Base-by-base conservation (phyloP, 2,329 filamentous ascomycete species). In the Cladosporium cucumerinum region DNA sequence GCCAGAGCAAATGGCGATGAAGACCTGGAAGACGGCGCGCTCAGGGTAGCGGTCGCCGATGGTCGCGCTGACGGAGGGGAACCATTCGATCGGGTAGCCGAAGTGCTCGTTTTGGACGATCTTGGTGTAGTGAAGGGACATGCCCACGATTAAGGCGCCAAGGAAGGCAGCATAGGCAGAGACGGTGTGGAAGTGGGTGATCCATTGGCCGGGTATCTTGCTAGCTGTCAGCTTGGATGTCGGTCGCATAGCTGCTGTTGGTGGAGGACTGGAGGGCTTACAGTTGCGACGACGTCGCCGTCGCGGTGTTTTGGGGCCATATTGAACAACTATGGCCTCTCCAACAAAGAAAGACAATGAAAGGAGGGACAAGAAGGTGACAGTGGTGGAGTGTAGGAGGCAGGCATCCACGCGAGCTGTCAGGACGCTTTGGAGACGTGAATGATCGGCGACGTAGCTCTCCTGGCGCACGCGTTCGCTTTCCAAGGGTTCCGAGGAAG, bases 31-130 rank as follows among this genome's bases (percentile, higher is more conserved):
- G 73, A 98, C 90, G 18, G 95, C 96, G 66, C 95, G 89, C 80
- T 99, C 95, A 61, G 95, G 95, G 74, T 97, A 98, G 70, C 93
- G 88, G 78, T 99, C 95, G 76, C 95, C 95, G 80, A 99, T 99
- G 39, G 95, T 98, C 48, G 95, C 89, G 65, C 69, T 72, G 54
- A 78, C 76, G 30, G 76, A 78, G 26, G 76, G 76, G 52, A 78
- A 78, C 76, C 76, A 78, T 70, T 78, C 76, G 61, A 75, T 68
- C 2, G 76, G 76, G 75, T 96, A 97, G 72, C 92, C 92, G 60
- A 67, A 74, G 68, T 72, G 68, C 67, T 99, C 93, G 79, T 99
- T 99, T 79, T 97, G 84, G 64, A 99, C 95, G 71, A 99, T 99
- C 82, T 99, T 99, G 75, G 90, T 86, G 81, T 95, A 98, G 80